These are phyloP conservation scores for Populus hybrid DNA, from an alignment of 441 rosid genomes.

Conservation along the genomic window DNA sequence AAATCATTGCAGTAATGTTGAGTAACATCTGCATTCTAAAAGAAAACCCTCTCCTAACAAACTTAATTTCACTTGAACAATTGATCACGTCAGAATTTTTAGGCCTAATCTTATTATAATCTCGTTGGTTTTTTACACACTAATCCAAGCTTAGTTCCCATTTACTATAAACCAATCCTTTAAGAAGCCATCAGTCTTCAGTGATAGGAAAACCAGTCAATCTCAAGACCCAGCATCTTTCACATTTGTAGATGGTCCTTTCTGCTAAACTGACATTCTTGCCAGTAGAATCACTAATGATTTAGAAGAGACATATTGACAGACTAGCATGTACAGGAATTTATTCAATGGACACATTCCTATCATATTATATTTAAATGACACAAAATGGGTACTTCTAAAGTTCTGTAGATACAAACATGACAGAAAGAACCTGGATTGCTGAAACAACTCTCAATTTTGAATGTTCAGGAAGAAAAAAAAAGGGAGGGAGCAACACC, in stretches of 20 bases:
- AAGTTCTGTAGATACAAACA: background rate
- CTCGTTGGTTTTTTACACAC: background rate
- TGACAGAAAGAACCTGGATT: background rate
- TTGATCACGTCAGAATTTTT: background rate
- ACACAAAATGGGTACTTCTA: background rate
- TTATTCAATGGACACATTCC: background rate
- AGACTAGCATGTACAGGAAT: background rate
- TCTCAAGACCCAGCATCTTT: background rate
- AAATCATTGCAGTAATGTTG: background rate
- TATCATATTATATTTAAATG: background rate
- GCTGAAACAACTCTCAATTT: background rate
- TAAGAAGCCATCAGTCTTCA: background rate
- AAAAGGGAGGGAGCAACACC: background rate
- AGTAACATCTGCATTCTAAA: background rate
- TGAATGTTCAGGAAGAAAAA: background rate
- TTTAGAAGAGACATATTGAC: background rate
- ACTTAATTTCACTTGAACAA: background rate
- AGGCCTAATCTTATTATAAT: background rate
- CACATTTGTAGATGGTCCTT: background rate
- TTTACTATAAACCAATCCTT: background rate
- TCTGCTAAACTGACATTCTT: background rate
- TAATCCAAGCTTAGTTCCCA: background rate
- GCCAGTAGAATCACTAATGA: background rate
- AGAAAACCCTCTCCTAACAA: background rate
- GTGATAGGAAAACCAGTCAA: background rate